Evolutionary conservation across 768 basidiomycete genomes (phyloP).

Genomic region (Auriscalpium vulgare): DNA sequence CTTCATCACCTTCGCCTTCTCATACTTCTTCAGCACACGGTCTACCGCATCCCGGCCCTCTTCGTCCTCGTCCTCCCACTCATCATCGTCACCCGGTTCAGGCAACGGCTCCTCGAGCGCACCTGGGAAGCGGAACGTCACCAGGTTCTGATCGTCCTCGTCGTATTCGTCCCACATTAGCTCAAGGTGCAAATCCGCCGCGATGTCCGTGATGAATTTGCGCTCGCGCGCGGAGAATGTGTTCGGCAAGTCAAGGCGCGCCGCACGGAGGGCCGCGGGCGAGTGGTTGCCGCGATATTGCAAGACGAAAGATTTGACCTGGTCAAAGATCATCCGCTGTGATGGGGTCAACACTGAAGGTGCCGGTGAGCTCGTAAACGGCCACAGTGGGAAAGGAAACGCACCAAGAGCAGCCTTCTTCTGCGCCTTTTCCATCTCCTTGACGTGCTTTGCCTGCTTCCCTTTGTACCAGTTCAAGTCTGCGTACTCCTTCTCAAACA

Average conservation of each 20-base stretch:
- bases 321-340: slow-evolving; percentile 73
- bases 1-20: slow-evolving; percentile 69
- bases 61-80: slow-evolving; percentile 53
- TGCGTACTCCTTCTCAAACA: slow-evolving; percentile 86
- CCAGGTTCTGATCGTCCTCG: slow-evolving; percentile 69
- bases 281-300: slow-evolving; percentile 30
- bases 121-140: slow-evolving; percentile 57
- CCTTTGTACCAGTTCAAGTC: slow-evolving; percentile 93
- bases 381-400: slow-evolving; percentile 16
- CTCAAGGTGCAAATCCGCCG: slow-evolving; percentile 67
- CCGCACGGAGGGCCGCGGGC: slow-evolving; percentile 25
- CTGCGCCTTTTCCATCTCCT: slow-evolving; percentile 54
- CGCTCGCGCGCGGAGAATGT: slow-evolving; percentile 74
- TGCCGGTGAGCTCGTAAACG: no score
- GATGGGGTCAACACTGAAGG: slow-evolving; percentile 54
- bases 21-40: slow-evolving; percentile 82
- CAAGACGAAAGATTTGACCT: slow-evolving; percentile 70
- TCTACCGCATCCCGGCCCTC: slow-evolving; percentile 70
- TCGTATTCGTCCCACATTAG: slow-evolving; percentile 94
- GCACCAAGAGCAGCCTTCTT: slow-evolving; percentile 58
- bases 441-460: slow-evolving; percentile 71
- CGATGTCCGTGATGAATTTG: slow-evolving; percentile 68
- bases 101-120: slow-evolving; percentile 27
- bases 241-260: slow-evolving; percentile 63
- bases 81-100: slow-evolving; percentile 43